Conservation (phyloP, 2,329 filamentous ascomycete species). For the Aspergillus sp. region DNA sequence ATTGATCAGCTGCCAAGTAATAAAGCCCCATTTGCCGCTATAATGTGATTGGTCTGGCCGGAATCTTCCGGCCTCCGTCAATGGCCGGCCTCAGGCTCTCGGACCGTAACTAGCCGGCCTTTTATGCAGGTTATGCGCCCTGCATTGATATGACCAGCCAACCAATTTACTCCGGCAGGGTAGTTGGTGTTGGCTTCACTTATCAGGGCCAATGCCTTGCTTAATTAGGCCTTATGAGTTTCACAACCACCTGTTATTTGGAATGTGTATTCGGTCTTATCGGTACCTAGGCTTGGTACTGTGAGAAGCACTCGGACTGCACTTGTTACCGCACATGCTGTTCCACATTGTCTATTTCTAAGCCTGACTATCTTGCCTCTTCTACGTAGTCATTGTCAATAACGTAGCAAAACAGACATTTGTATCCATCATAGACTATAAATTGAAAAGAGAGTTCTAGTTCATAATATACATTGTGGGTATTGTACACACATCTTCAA, state of each 20-base stretch:
- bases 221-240: no score
- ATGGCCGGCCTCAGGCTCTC: constrained; percentile 25
- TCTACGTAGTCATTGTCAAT: background rate
- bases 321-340: background rate
- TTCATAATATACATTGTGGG: constrained; percentile 18
- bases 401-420: background rate
- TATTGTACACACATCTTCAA: constrained; percentile 14
- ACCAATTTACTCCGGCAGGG: no score
- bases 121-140: constrained; percentile 2
- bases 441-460: background rate
- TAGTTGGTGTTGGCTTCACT: no score
- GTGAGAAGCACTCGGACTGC: background rate
- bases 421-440: background rate
- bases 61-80: constrained; percentile 43
- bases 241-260: no score
- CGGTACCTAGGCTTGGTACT: background rate
- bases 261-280: no score
- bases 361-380: no score
- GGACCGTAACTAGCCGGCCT: constrained; percentile 22
- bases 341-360: no score
- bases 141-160: background rate
- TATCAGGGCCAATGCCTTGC: no score
- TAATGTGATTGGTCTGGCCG: constrained; percentile 34
- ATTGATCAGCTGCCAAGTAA: constrained; percentile 16
- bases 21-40: background rate